phyloP scores from a whole-genome alignment of 2,329 filamentous ascomycete genomes.

The Colletotrichum sp. region DNA sequence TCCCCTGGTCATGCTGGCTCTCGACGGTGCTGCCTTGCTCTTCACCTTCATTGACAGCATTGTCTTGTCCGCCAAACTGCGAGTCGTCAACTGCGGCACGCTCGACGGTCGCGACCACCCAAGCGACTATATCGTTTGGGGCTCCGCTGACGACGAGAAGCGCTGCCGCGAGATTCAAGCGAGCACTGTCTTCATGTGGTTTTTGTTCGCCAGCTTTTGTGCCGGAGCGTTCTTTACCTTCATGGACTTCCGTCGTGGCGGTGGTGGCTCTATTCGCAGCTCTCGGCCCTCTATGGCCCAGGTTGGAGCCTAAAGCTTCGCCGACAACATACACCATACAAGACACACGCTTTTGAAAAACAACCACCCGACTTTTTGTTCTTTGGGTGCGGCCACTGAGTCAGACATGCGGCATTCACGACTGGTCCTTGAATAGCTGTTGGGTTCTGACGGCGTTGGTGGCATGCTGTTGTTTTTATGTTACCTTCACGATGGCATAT shows the following conservation, averaged over 20 bases:
- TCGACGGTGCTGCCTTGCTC: slow-evolving; percentile 66
- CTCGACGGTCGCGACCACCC: slow-evolving; percentile 33
- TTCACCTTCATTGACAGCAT: slow-evolving; percentile 76
- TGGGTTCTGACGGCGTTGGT: slow-evolving; percentile 5
- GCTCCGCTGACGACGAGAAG: slow-evolving; percentile 62
- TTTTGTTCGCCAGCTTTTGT: slow-evolving; percentile 70
- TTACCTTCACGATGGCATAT: slow-evolving; percentile 14
- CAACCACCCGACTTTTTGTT: background rate
- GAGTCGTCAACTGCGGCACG: slow-evolving; percentile 68
- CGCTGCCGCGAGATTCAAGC: slow-evolving; percentile 80
- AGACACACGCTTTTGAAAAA: background rate
- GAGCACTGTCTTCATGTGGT: slow-evolving; percentile 78
- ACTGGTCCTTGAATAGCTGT: background rate
- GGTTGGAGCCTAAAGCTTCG: slow-evolving; percentile 48
- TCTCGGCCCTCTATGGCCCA: slow-evolving; percentile 62
- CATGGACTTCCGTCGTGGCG: slow-evolving; percentile 55
- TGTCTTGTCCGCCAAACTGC: slow-evolving; percentile 72
- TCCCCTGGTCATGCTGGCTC: slow-evolving; percentile 55
- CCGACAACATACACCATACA: background rate
- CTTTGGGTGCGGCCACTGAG: background rate
- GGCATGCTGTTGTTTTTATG: background rate
- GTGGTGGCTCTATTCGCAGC: slow-evolving; percentile 47
- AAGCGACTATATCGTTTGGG: slow-evolving; percentile 65
- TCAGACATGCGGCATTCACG: background rate
- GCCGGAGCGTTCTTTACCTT: slow-evolving; percentile 62